Conservation (phyloP, 2,329 filamentous ascomycete species). For the Colletotrichum tanaceti region DNA sequence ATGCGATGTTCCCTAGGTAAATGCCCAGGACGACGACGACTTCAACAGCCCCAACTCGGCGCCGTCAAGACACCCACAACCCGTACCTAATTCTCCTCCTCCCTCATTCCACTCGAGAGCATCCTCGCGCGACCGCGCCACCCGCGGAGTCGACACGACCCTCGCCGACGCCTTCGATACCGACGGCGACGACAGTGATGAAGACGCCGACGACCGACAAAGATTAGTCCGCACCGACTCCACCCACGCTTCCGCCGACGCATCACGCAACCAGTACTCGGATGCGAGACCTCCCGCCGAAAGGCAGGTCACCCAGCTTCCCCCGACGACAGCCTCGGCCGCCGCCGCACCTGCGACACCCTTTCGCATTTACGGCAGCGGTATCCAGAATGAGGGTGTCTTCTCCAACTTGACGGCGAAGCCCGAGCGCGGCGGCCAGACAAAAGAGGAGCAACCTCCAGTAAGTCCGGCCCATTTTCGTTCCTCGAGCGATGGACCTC, state of each 20-base stretch:
- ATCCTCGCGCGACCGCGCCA: slow-evolving; percentile 63
- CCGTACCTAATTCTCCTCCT: slow-evolving; percentile 70
- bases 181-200: slow-evolving; percentile 79
- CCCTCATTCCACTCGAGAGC: slow-evolving; percentile 91
- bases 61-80: slow-evolving; percentile 47
- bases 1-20: slow-evolving; percentile 58
- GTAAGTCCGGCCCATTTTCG: slow-evolving; percentile 66
- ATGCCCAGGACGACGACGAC: slow-evolving; percentile 69
- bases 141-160: slow-evolving; percentile 74
- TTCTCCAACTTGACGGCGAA: slow-evolving; percentile 96
- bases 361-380: slow-evolving; percentile 75
- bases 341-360: slow-evolving; percentile 47
- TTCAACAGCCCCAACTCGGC: slow-evolving; percentile 50
- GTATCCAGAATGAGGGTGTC: slow-evolving; percentile 89
- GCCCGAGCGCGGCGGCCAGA: slow-evolving; percentile 82
- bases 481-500: not conserved
- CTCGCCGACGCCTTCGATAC: slow-evolving; percentile 93
- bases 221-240: slow-evolving; percentile 80
- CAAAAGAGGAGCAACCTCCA: slow-evolving; percentile 89
- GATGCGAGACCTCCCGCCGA: slow-evolving; percentile 40
- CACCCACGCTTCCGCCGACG: slow-evolving; percentile 44
- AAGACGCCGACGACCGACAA: slow-evolving; percentile 84
- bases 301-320: slow-evolving; percentile 41
- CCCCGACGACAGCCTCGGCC: slow-evolving; percentile 43
- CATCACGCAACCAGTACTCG: slow-evolving; percentile 39